Evolutionary conservation across 805 yeast species (phyloP).

Genomic region (Candida anglica): DNA sequence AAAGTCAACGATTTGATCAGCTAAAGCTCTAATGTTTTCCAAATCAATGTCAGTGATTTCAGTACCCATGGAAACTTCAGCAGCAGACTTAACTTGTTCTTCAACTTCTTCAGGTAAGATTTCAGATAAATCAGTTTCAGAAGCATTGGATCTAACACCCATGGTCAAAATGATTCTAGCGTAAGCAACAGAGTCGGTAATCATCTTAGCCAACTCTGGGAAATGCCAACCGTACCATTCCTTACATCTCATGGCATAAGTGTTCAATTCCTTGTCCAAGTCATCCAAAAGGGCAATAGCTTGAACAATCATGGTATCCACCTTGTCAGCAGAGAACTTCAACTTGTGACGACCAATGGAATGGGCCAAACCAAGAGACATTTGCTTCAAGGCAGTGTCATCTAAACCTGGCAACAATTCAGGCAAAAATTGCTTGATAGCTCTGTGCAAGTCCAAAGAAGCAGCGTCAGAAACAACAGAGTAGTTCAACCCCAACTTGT

Average conservation of each 20-base stretch:
- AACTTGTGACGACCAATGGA: conserved; percentile 98
- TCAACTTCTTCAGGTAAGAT: conserved; percentile 44
- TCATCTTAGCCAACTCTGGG: conserved; percentile 98
- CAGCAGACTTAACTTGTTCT: conserved; percentile 81
- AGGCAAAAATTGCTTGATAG: conserved; percentile 91
- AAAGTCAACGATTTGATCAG: conserved; percentile 94
- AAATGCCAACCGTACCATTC: conserved; percentile 99
- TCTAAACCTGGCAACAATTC: conserved; percentile 90
- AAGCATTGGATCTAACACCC: conserved; percentile 92
- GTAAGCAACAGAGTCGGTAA: conserved; percentile 91
- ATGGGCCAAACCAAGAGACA: conserved; percentile 98
- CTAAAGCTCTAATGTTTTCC: conserved; percentile 82
- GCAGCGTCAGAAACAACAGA: conserved; percentile 93
- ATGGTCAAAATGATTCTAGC: conserved; percentile 90
- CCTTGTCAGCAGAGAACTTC: conserved; percentile 96
- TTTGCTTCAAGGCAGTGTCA: conserved; percentile 79
- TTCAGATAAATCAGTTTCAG: conserved; percentile 73
- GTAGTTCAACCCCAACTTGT: conserved; percentile 85
- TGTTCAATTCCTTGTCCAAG: conserved; percentile 94
- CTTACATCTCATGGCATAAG: conserved; percentile 97
- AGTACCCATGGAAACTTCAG: conserved; percentile 99
- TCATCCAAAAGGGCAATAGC: conserved; percentile 97
- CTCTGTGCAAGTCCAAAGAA: conserved; percentile 90
- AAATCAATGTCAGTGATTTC: conserved; percentile 92
- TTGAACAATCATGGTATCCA: conserved; percentile 98